Evolutionary conservation across 2,329 filamentous ascomycete species (phyloP), one percentile per base, ranked within the genome.

Genomic region (Plenodomus lindquistii): DNA sequence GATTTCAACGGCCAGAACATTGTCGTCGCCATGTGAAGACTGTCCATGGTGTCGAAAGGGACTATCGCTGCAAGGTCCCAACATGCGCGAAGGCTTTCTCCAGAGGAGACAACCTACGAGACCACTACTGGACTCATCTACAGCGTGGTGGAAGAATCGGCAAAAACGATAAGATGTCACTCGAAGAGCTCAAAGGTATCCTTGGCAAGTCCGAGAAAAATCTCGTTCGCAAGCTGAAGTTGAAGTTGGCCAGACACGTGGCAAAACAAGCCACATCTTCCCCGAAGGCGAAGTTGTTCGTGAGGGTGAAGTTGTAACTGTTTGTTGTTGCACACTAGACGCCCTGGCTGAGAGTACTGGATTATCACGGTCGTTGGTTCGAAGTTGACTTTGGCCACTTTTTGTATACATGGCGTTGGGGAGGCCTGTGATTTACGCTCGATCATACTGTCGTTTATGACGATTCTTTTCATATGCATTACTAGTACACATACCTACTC

Each of bases 51-150:
- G 19, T 15, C 5, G 11, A 29, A 0, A 52, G 42, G 20, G n/a
- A 40, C 2, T 52, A 48, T 6, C 2, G 4, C 1, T 65, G 62
- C 37, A 55, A 55, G 24, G 40, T 65, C 3, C 49, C 54, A 6
- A 15, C 16, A 2, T 65, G 62, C 36, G 11, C 7, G 2, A 50
- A 31, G 19, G 18, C 17, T 2, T 65, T 65, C 31, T 53, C 51
- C 1, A 57, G 62, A n/a, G 54, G 56, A 2, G 62, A 65, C 38
- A 65, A 65, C 39, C 35, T 61, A 9, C 54, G 59, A 0, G 55
- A 62, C 15, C 62, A 65, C 22, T 65, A 65, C 45, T 61, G 57
- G 51, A 64, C 60, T 16, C 62, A 65, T 39, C n/a, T 65, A 4
- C 20, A 47, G 1, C 43, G 54, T 8, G 57, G 56, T 7, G 61